phyloP scores from a whole-genome alignment of 352 stramenopile species.

The Phytopythium litorale region DNA sequence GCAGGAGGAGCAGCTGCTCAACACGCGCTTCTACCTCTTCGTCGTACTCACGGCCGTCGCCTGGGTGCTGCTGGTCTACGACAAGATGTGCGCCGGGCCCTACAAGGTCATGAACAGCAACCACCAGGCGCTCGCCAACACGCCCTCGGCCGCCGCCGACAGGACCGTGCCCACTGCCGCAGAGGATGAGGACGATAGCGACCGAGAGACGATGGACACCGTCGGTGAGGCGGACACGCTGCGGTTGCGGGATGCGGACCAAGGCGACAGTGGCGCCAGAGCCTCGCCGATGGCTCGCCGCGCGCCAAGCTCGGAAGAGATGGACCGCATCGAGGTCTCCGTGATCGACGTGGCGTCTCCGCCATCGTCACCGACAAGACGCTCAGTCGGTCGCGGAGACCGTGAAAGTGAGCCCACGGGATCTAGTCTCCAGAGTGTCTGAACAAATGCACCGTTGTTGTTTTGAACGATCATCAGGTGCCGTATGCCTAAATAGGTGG shows the following conservation, averaged over 20 bases:
- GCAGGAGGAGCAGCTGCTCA: slow-evolving; percentile 56
- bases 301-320: not conserved
- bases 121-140: slow-evolving; percentile 55
- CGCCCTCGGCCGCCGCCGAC: slow-evolving; percentile 27
- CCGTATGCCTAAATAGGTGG: not conserved
- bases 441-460: not conserved
- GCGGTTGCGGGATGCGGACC: not conserved
- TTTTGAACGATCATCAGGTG: too few relatives aligned
- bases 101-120: slow-evolving; percentile 84
- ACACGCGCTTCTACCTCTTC: slow-evolving; percentile 70
- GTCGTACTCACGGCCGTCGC: slow-evolving; percentile 53
- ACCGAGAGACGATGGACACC: not conserved
- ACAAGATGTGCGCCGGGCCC: slow-evolving; percentile 67
- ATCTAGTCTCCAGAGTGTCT: slow-evolving; percentile 1
- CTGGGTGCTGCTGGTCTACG: slow-evolving; percentile 59
- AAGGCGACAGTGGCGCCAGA: not conserved
- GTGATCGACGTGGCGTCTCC: not conserved
- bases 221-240: slow-evolving; percentile 2
- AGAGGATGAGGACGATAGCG: slow-evolving; percentile 21
- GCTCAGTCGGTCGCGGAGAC: not conserved
- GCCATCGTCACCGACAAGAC: not conserved
- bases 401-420: not conserved
- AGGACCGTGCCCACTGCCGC: slow-evolving; percentile 27
- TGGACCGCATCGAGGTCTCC: slow-evolving; percentile 3
- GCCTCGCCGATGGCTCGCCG: not conserved